These are phyloP conservation scores for Maudiozyma humilis DNA, from an alignment of 1,139 yeast species.

Conservation along the genomic window DNA sequence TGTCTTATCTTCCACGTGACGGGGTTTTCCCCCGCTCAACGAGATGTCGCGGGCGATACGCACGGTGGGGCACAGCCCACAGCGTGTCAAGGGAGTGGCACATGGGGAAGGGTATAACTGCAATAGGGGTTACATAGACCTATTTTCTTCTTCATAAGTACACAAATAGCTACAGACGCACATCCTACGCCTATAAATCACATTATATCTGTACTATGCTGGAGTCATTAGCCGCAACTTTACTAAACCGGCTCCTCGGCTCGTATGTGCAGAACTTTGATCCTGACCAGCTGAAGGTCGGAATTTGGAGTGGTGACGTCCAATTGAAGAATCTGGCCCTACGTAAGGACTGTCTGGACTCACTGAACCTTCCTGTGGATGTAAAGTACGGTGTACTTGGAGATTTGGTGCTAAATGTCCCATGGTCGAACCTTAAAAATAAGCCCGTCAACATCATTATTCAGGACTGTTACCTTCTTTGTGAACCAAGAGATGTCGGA, in stretches of 20 bases:
- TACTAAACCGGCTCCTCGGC: slow-evolving; percentile 42
- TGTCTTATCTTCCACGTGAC: too few species aligned
- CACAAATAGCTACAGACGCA: too few species aligned
- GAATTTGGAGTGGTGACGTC: slow-evolving; percentile 97
- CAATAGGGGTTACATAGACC: too few species aligned
- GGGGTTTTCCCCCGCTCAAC: neutral
- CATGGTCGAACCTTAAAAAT: slow-evolving; percentile 91
- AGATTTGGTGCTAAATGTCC: slow-evolving; percentile 80
- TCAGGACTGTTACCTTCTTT: slow-evolving; percentile 78
- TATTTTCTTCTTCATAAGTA: too few species aligned
- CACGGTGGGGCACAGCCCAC: neutral
- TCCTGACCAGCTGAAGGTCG: slow-evolving; percentile 87
- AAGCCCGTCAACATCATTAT: slow-evolving; percentile 89
- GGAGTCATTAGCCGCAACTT: slow-evolving; percentile 44
- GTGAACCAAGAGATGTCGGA: slow-evolving; percentile 53
- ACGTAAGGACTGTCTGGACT: slow-evolving; percentile 68
- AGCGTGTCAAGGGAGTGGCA: neutral
- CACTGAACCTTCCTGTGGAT: slow-evolving; percentile 75
- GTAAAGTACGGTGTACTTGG: slow-evolving; percentile 91
- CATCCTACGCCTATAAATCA: too few species aligned
- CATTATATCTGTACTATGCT: slow-evolving; percentile 34
- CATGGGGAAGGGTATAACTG: neutral
- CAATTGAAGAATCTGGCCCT: slow-evolving; percentile 68
- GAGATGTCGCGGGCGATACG: neutral
- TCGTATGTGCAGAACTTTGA: slow-evolving; percentile 87